Percentiles rank a stretch among this genome's conserved stretches.
Conservation (phyloP, 257 asterid species). For the Rauvolfia tetraphylla region DNA sequence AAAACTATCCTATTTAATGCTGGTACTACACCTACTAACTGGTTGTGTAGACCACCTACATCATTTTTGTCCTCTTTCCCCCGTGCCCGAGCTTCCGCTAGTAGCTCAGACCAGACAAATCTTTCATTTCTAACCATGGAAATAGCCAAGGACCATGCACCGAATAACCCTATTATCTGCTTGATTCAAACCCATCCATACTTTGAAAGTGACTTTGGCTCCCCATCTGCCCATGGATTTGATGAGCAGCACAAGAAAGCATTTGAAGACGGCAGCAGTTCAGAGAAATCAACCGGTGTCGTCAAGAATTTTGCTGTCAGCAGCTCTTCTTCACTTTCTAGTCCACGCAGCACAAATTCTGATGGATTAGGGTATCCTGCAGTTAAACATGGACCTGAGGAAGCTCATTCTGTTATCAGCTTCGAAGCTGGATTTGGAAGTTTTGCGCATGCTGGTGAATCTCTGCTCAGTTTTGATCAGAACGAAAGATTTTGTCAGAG, state of each 20-base stretch:
- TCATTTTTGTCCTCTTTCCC: background rate
- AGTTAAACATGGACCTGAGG: conserved; percentile 30
- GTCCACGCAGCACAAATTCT: conserved; percentile 79
- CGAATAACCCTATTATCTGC: conserved; percentile 44
- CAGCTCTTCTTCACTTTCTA: conserved; percentile 63
- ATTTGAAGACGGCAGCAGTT: conserved; percentile 36
- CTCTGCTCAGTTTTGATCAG: conserved; percentile 59
- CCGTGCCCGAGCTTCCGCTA: background rate
- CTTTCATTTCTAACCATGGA: conserved; percentile 37
- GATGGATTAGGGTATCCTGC: conserved; percentile 43
- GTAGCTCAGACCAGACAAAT: background rate
- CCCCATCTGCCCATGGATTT: conserved; percentile 15
- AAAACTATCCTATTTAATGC: conserved; percentile 22
- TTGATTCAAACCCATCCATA: conserved; percentile 54
- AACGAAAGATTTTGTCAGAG: conserved; percentile 28
- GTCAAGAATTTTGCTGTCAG: conserved; percentile 41
- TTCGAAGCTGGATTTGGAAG: conserved; percentile 46
- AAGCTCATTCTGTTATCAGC: conserved; percentile 52
- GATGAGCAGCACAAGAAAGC: conserved; percentile 19
- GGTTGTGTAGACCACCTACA: conserved; percentile 25
- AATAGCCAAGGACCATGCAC: conserved; percentile 39
- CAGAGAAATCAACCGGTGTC: conserved; percentile 31
- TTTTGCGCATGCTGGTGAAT: conserved; percentile 37
- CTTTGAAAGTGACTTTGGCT: conserved; percentile 47
- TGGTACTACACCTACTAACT: conserved; percentile 5